Evolutionary conservation across 345 rosid species (phyloP), one percentile per base, ranked within the genome.

Genomic region (Jatropha curcas): DNA sequence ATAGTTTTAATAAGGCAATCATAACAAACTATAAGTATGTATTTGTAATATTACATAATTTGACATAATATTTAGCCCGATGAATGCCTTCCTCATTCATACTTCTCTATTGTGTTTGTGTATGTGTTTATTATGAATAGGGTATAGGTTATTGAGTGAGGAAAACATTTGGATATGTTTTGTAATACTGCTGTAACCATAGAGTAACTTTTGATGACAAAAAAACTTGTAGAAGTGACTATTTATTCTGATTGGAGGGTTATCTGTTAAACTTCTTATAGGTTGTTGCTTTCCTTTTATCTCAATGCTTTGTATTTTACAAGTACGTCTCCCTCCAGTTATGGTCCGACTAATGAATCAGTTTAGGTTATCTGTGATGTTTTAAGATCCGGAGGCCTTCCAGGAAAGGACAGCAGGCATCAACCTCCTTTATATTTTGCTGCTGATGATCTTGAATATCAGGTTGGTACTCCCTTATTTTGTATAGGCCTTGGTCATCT

Each of bases 381-480:
- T 60, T 78, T 86, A 71, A 74, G 82, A 71, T 86, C 80, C 25
- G 77, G 84, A 56, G 85, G 86, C 31, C 74, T 84, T 74, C 80
- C 70, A 43, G 84, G 85, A 70, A 74, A 59, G 60, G 33, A 45
- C 50, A 73, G 60, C 66, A 78, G 84, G n/a, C 51, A 52, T 50
- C 86, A 81, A 57, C 83, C 82, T 39, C 80, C 80, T 34, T 39
- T 84, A 58, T 82, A 78, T 79, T 84, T 86, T 74, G 83, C 89
- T 20, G 84, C 86, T 69, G 87, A 86, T 67, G 87, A 84, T 74
- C 86, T 86, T 61, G 83, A 84, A 65, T 86, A 84, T 77, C 84
- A 82, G 87, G 89, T 80, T 71, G 13, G 73, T 58, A 68, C n/a
- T n/a, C n/a, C n/a, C n/a, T n/a, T 41, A 9, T 9, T 41, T 41